Conservation (phyloP, 163 green algal genomes). For the Volvox carteri region DNA sequence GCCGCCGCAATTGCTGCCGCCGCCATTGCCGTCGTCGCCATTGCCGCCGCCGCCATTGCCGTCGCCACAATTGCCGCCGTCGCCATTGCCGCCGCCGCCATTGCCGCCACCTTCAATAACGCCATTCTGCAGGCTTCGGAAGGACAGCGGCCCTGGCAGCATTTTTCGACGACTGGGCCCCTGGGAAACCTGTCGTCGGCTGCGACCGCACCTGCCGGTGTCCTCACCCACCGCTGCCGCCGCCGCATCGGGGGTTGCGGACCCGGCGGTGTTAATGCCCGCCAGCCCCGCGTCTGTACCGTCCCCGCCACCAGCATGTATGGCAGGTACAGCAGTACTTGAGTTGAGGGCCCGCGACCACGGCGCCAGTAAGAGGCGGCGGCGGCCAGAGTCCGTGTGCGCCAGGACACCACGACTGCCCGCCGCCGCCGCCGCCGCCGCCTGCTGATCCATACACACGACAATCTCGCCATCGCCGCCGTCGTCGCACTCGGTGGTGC, state of each 20-base stretch:
- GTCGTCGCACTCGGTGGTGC: background rate
- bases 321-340: background rate
- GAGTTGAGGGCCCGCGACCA: background rate
- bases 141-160: background rate
- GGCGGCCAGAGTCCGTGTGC: background rate
- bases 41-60: background rate
- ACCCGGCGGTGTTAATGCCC: too few species aligned
- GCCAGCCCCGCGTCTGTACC: too few species aligned
- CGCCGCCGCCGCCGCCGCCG: background rate
- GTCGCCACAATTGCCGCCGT: background rate
- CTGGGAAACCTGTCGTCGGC: background rate
- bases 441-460: background rate
- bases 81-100: background rate
- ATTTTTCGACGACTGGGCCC: background rate
- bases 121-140: background rate
- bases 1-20: too few species aligned
- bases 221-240: background rate
- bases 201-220: background rate
- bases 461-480: slow-evolving; percentile 4
- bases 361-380: background rate
- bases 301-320: too few species aligned
- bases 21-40: background rate
- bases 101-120: background rate
- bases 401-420: background rate
- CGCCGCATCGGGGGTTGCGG: background rate